phyloP scores from a whole-genome alignment of 2,329 filamentous ascomycete genomes.

The Hyphodiscus sp. region DNA sequence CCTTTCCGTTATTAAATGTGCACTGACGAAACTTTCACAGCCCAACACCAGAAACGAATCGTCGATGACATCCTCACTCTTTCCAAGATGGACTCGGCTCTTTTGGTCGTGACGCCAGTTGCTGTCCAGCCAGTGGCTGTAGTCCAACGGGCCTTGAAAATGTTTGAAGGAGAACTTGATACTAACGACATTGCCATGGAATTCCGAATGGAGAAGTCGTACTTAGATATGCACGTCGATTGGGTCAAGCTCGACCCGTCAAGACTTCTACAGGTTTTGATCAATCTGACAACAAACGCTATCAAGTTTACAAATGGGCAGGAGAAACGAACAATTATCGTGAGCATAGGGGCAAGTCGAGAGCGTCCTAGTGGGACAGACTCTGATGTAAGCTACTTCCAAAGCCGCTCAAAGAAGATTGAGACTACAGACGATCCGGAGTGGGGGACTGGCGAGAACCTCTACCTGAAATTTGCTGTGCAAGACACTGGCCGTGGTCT shows the following conservation, averaged over 20 bases:
- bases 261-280: conserved; percentile 70
- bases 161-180: conserved; percentile 71
- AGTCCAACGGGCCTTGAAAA: conserved; percentile 63
- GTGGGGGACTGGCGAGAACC: conserved; percentile 65
- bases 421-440: conserved; percentile 27
- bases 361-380: conserved; percentile 43
- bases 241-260: conserved; percentile 74
- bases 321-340: conserved; percentile 44
- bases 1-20: too few species aligned
- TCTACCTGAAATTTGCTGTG: conserved; percentile 69
- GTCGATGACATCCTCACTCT: conserved; percentile 62
- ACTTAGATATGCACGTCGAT: conserved; percentile 55
- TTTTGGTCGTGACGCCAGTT: conserved; percentile 64
- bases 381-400: conserved; percentile 30
- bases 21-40: conserved; percentile 23
- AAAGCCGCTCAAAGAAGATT: conserved; percentile 26
- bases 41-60: conserved; percentile 67
- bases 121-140: conserved; percentile 62
- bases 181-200: conserved; percentile 66
- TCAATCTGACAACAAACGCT: conserved; percentile 76
- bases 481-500: conserved; percentile 72
- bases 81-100: conserved; percentile 64
- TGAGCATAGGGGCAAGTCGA: conserved; percentile 31
- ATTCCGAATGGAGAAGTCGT: conserved; percentile 62
- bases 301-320: conserved; percentile 74